Percentiles rank a stretch among this genome's conserved stretches.
These are phyloP conservation scores for Scalesia atractyloides DNA, from an alignment of 129 eudicot genomes.

Conservation along the genomic window DNA sequence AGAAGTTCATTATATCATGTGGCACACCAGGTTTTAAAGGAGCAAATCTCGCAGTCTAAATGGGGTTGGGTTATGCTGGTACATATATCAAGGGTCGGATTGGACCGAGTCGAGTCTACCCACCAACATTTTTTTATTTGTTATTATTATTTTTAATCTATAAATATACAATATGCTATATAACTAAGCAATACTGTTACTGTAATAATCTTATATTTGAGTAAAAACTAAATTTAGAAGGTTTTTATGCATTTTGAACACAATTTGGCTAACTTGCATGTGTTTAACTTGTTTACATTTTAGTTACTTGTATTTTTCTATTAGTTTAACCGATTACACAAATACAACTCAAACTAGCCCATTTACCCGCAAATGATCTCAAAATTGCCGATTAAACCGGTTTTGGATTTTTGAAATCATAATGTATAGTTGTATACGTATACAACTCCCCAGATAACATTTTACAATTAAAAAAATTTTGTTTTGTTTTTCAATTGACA, in stretches of 20 bases:
- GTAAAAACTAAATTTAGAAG: neutral
- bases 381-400: too few species aligned
- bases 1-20: neutral
- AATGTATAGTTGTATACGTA: too few species aligned
- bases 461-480: too few species aligned
- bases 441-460: too few species aligned
- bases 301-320: neutral
- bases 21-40: neutral
- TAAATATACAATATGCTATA: neutral
- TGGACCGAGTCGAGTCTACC: neutral
- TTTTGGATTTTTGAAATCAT: too few species aligned
- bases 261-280: neutral
- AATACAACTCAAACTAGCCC: neutral
- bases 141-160: neutral
- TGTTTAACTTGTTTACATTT: neutral
- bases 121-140: neutral
- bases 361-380: too few species aligned
- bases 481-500: too few species aligned
- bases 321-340: neutral
- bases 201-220: neutral
- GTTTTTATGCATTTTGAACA: neutral
- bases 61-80: neutral
- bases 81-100: neutral
- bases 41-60: neutral
- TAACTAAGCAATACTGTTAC: neutral